phyloP scores from a whole-genome alignment of 805 yeast genomes.

The Ogataea pignaliae region DNA sequence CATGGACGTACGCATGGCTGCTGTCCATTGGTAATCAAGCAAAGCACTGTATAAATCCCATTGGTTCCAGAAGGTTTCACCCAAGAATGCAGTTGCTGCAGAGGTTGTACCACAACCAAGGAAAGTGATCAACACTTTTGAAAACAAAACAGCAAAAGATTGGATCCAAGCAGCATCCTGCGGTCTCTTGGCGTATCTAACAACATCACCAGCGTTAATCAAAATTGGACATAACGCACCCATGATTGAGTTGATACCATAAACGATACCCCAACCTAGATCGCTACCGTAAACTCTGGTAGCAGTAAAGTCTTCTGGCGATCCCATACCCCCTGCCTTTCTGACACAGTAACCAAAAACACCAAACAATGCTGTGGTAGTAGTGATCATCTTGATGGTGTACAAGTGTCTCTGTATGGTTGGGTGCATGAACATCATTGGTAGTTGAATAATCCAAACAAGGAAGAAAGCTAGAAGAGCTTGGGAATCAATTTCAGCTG shows the following conservation, averaged over 20 bases:
- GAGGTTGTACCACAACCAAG: constrained; percentile 11
- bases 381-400: constrained; percentile 8
- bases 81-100: constrained; percentile 6
- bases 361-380: constrained; percentile 6
- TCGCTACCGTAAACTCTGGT: constrained; percentile 1
- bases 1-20: constrained; percentile 21
- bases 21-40: constrained; percentile 20
- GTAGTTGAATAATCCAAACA: constrained; percentile 15
- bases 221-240: constrained; percentile 13
- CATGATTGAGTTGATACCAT: constrained; percentile 11
- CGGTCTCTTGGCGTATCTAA: constrained; percentile 10
- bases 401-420: constrained; percentile 8
- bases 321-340: constrained; percentile 11
- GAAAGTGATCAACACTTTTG: constrained; percentile 9
- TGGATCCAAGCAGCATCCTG: constrained; percentile 8
- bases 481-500: constrained; percentile 6
- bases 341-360: constrained; percentile 10
- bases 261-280: constrained; percentile 6
- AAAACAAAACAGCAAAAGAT: constrained; percentile 7
- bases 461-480: constrained; percentile 10
- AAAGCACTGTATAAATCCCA: constrained; percentile 23
- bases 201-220: constrained; percentile 12
- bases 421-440: constrained; percentile 13
- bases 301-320: constrained; percentile 3
- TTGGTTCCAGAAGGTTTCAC: constrained; percentile 22